phyloP scores from a whole-genome alignment of 345 rosid species.

The Ceriops tagal region DNA sequence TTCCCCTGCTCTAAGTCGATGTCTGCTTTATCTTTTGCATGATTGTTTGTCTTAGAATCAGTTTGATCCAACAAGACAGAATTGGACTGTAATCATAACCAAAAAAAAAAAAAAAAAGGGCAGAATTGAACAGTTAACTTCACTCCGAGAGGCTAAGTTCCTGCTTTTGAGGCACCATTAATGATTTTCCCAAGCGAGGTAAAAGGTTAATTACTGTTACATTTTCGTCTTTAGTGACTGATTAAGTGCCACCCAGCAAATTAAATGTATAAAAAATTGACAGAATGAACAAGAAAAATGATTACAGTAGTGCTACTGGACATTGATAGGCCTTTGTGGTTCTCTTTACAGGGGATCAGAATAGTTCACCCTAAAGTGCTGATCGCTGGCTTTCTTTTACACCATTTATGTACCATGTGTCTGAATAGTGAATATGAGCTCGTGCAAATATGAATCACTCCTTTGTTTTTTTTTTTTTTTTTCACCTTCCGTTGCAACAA shows the following conservation, averaged over 20 bases:
- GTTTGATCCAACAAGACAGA: conserved; percentile 8
- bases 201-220: conserved; percentile 3
- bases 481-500: no score
- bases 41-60: conserved; percentile 19
- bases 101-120: conserved; percentile 1
- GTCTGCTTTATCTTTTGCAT: conserved; percentile 16
- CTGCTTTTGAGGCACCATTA: not conserved
- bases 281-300: conserved; percentile 2
- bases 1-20: not conserved
- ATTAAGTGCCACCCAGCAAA: conserved; percentile 20
- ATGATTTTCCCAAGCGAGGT: not conserved
- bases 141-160: conserved; percentile 10
- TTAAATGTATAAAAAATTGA: conserved; percentile 4
- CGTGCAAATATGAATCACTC: not conserved
- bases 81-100: conserved; percentile 25
- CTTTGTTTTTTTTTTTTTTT: not conserved
- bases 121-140: conserved; percentile 19
- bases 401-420: not conserved
- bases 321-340: not conserved
- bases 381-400: not conserved
- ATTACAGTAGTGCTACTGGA: not conserved
- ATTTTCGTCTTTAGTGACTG: conserved; percentile 8
- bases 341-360: conserved; percentile 7
- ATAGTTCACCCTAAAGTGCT: not conserved
- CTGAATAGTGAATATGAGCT: not conserved